Percentiles rank a stretch among this genome's conserved stretches.
Conservation (phyloP, 352 stramenopile species). For the Blastocystis sp. region DNA sequence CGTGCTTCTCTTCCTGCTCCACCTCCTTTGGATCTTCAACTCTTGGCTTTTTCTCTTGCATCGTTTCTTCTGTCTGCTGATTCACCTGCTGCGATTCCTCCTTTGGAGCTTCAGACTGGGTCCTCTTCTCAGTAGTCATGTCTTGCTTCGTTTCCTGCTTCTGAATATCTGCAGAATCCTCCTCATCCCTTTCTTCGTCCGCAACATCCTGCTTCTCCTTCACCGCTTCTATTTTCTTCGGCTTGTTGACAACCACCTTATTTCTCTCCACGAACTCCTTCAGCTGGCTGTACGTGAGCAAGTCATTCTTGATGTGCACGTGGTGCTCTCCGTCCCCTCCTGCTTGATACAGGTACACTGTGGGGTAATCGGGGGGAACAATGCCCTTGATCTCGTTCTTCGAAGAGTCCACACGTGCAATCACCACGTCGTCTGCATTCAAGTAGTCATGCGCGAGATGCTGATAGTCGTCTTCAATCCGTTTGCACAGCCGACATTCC, state of each 20-base stretch:
- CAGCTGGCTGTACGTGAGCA: background rate
- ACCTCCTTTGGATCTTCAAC: background rate
- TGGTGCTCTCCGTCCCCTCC: conserved; percentile 5
- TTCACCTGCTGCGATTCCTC: background rate
- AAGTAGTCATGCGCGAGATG: background rate
- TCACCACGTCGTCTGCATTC: conserved; percentile 27
- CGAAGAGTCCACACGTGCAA: background rate
- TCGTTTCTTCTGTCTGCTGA: background rate
- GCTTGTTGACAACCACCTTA: background rate
- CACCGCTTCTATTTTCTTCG: background rate
- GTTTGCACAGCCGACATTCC: conserved; percentile 22
- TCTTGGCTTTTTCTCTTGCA: background rate
- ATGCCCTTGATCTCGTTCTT: conserved; percentile 40
- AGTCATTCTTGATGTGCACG: background rate
- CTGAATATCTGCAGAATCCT: background rate
- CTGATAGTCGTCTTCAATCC: conserved; percentile 29
- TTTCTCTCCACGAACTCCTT: conserved; percentile 32
- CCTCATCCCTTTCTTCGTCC: background rate
- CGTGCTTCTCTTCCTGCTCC: background rate
- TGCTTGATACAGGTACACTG: background rate
- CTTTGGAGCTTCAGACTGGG: background rate
- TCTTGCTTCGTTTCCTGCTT: background rate
- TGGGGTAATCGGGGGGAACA: background rate
- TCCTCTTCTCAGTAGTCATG: too few relatives aligned
- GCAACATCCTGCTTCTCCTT: background rate